Conservation (phyloP, 192 early-diverging fungal species). For the Coemansia sp. region DNA sequence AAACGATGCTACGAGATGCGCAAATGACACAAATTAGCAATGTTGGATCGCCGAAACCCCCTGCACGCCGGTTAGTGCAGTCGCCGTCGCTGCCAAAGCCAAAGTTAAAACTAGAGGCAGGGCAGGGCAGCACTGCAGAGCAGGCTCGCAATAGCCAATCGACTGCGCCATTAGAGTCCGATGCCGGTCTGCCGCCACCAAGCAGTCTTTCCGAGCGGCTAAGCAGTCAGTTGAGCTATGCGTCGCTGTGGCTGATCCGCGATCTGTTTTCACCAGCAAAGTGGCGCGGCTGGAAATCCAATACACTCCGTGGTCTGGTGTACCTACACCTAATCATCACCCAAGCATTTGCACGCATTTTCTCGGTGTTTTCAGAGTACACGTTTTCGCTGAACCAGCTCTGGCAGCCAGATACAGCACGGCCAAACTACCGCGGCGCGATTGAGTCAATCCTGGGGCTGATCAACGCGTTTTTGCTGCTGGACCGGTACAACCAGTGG, state of each 20-base stretch:
- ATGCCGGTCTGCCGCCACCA: not conserved
- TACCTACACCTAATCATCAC: conserved; percentile 48
- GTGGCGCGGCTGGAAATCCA: conserved; percentile 52
- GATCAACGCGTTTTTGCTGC: conserved; percentile 28
- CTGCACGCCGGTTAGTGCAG: not conserved
- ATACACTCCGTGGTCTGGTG: conserved; percentile 40
- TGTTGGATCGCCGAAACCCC: not conserved
- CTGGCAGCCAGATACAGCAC: conserved; percentile 33
- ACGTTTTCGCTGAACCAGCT: conserved; percentile 52
- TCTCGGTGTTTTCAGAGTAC: conserved; percentile 48
- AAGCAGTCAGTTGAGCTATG: conserved; percentile 50
- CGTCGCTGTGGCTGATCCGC: conserved; percentile 47
- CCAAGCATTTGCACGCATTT: conserved; percentile 44
- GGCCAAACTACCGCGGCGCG: conserved; percentile 38
- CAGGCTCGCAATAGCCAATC: not conserved
- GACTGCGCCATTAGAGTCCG: not conserved
- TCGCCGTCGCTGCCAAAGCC: not conserved
- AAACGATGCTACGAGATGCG: conserved; percentile 49
- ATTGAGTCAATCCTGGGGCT: conserved; percentile 35
- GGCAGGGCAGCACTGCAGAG: not conserved
- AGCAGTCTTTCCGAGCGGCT: conserved; percentile 23
- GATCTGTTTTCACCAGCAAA: conserved; percentile 47
- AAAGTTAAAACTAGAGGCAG: not conserved
- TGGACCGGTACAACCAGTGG: conserved; percentile 51
- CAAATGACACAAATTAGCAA: conserved; percentile 28